Percentiles rank a stretch among this genome's conserved stretches.
Evolutionary conservation across 2,329 filamentous ascomycete species (phyloP).

Genomic region (Aspergillus aculeatinus): DNA sequence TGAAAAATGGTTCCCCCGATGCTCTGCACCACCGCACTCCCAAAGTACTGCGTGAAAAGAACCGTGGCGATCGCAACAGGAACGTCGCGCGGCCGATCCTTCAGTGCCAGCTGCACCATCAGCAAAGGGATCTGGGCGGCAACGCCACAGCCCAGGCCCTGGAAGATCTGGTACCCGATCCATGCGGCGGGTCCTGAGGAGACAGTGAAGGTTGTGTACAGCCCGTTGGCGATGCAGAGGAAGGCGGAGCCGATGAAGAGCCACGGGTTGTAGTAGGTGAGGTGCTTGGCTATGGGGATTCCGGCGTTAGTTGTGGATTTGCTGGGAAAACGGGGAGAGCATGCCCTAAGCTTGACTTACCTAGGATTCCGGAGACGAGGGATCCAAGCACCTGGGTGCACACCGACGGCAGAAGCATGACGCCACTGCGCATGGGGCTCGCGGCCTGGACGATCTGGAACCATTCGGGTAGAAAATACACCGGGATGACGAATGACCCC

Average conservation of each 20-base stretch:
- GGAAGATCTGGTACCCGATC: slow-evolving; percentile 14
- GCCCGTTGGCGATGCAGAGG: background rate
- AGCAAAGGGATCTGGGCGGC: slow-evolving; percentile 13
- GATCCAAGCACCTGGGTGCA: too few species aligned
- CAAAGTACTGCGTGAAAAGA: slow-evolving; percentile 14
- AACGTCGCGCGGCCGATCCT: background rate
- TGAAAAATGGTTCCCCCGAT: slow-evolving; percentile 13
- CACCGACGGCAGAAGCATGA: too few species aligned
- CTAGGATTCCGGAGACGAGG: too few species aligned
- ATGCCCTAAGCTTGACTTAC: too few species aligned
- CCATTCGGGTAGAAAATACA: too few species aligned
- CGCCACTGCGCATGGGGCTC: too few species aligned
- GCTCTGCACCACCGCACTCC: slow-evolving; percentile 15
- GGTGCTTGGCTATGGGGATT: too few species aligned
- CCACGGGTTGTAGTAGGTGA: too few species aligned
- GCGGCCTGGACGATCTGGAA: too few species aligned
- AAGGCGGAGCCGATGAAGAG: background rate
- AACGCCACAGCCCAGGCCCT: slow-evolving; percentile 14
- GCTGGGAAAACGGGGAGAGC: too few species aligned
- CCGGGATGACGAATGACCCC: too few species aligned
- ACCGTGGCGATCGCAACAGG: slow-evolving; percentile 12
- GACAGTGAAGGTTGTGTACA: slow-evolving; percentile 8
- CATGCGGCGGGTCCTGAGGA: slow-evolving; percentile 6
- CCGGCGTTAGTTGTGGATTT: too few species aligned
- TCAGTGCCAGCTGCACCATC: slow-evolving; percentile 11